Evolutionary conservation across 2,329 filamentous ascomycete species (phyloP).

Genomic region (Nemania sp.): DNA sequence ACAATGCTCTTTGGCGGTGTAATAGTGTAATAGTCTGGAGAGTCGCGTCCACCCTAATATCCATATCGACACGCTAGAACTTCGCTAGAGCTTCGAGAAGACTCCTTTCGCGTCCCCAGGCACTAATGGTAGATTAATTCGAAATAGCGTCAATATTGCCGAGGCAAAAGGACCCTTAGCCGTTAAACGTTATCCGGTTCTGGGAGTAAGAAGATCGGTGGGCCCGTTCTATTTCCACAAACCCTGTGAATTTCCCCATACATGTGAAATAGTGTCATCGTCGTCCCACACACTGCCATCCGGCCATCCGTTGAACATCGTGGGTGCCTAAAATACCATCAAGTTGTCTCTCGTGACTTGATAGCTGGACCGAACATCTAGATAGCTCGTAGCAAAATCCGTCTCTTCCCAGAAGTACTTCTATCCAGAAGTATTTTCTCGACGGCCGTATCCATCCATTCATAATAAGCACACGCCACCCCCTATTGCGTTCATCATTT

Average conservation of each 20-base stretch:
- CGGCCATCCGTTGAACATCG: too few relatives aligned
- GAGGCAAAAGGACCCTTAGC: neutral
- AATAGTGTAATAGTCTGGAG: neutral
- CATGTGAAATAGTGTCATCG: neutral
- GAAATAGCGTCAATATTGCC: neutral
- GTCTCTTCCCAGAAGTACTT: neutral
- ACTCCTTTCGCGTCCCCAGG: neutral
- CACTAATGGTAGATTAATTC: neutral
- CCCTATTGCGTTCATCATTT: neutral
- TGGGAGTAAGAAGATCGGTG: neutral
- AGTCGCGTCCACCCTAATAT: neutral
- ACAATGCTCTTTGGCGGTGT: neutral
- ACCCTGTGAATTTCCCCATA: neutral
- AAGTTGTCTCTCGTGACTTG: neutral
- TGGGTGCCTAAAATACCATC: neutral
- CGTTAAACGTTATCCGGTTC: neutral
- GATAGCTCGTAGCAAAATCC: neutral
- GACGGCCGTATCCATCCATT: neutral
- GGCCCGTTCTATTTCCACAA: neutral
- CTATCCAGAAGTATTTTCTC: too few relatives aligned
- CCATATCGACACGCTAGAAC: neutral
- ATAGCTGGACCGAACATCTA: neutral
- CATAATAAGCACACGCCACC: neutral
- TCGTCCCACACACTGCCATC: neutral
- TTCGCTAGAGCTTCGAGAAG: neutral